Conservation (phyloP, 2,329 filamentous ascomycete genomes). For the Pestalotiopsis sp. region DNA sequence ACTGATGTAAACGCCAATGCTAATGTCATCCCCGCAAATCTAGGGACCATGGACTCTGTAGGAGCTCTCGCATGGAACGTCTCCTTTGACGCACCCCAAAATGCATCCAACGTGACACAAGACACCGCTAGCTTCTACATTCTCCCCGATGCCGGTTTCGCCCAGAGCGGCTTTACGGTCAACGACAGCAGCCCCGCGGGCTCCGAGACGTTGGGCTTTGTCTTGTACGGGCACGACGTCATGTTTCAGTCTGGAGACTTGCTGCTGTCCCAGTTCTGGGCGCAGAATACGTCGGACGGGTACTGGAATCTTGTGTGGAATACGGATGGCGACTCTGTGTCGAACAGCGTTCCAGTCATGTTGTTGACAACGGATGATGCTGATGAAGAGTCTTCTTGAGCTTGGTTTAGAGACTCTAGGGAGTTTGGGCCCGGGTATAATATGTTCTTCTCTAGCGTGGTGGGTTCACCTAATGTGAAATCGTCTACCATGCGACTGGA, state of each 20-base stretch:
- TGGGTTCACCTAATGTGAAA: no score
- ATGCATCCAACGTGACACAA: background rate
- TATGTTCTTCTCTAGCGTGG: background rate
- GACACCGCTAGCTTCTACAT: background rate
- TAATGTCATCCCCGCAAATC: background rate
- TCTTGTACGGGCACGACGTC: background rate
- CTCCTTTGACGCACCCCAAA: background rate
- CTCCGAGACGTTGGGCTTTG: background rate
- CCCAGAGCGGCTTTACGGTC: background rate
- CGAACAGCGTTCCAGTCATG: background rate
- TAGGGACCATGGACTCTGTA: background rate
- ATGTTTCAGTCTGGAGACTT: background rate
- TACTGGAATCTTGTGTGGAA: constrained; percentile 2
- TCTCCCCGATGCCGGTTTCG: background rate
- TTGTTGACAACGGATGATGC: background rate
- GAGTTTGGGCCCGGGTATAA: background rate
- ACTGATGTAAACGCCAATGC: background rate
- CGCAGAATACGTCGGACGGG: background rate
- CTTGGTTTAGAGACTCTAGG: background rate
- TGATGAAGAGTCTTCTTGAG: background rate
- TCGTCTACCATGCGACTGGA: background rate
- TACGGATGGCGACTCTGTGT: background rate
- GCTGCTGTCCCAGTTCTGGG: background rate
- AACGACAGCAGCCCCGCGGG: background rate
- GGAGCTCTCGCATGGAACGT: background rate